phyloP scores from a whole-genome alignment of 164 flowering plant species.

The Liquidambar formosana region DNA sequence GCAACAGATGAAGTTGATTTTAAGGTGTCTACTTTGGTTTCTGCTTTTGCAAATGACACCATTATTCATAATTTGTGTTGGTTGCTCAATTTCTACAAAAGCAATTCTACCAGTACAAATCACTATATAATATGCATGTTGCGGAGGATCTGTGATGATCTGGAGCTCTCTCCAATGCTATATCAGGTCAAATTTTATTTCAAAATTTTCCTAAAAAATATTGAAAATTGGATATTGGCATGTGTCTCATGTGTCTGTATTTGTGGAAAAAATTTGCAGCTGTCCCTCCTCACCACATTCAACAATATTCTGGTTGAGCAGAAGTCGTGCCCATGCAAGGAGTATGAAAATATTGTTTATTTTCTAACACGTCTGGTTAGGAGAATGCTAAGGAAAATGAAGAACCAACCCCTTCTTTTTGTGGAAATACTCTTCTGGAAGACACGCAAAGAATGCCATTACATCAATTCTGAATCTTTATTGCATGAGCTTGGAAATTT shows the following conservation, averaged over 20 bases:
- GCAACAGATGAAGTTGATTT: slow-evolving; percentile 76
- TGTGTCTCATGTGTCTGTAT: slow-evolving; percentile 7
- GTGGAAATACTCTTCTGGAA: slow-evolving; percentile 92
- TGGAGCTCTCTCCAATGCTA: slow-evolving; percentile 90
- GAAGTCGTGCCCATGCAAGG: slow-evolving; percentile 61
- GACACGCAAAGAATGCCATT: slow-evolving; percentile 78
- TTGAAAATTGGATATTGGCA: not conserved
- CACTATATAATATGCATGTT: slow-evolving; percentile 64
- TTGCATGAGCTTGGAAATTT: slow-evolving; percentile 57
- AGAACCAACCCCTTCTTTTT: slow-evolving; percentile 82
- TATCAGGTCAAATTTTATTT: slow-evolving; percentile 66
- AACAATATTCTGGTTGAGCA: slow-evolving; percentile 78
- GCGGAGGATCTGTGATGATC: slow-evolving; percentile 74
- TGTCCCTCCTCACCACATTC: slow-evolving; percentile 78
- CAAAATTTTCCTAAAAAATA: slow-evolving; percentile 1
- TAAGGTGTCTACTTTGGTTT: slow-evolving; percentile 61
- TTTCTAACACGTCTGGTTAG: slow-evolving; percentile 70
- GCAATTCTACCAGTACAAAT: slow-evolving; percentile 69
- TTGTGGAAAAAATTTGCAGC: slow-evolving; percentile 49
- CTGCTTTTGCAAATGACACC: slow-evolving; percentile 64
- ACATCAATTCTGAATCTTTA: slow-evolving; percentile 66
- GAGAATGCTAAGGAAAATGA: slow-evolving; percentile 80
- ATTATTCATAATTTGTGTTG: slow-evolving; percentile 81
- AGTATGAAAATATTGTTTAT: slow-evolving; percentile 59
- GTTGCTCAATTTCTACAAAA: slow-evolving; percentile 87